Percentiles rank a stretch among this genome's conserved stretches.
These are phyloP conservation scores for Ustilago hordei DNA, from an alignment of 1,284 basidiomycete genomes.

Conservation along the genomic window DNA sequence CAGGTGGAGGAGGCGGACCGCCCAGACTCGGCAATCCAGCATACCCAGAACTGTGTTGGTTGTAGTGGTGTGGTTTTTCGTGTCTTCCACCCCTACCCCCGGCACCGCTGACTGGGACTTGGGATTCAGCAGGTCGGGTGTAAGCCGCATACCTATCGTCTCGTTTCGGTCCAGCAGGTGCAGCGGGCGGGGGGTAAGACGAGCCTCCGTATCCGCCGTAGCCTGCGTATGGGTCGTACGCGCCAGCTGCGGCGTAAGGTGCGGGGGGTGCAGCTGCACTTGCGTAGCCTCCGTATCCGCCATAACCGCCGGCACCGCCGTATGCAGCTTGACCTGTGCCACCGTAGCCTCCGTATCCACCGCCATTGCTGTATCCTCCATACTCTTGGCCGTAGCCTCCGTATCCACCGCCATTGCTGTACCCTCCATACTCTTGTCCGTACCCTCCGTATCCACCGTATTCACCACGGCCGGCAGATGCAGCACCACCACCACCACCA, in stretches of 20 bases:
- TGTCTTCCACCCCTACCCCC: slow-evolving; percentile 25
- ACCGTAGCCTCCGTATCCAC: slow-evolving; percentile 14
- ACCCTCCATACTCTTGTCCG: slow-evolving; percentile 11
- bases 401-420: slow-evolving; percentile 7
- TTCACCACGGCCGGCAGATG: neutral
- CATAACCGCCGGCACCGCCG: slow-evolving; percentile 13
- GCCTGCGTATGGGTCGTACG: too few relatives aligned
- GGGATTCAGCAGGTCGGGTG: slow-evolving; percentile 13
- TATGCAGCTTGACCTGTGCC: neutral
- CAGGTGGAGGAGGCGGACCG: slow-evolving; percentile 16
- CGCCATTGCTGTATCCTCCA: slow-evolving; percentile 42
- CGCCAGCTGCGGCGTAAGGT: slow-evolving; percentile 12
- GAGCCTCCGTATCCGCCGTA: slow-evolving; percentile 4
- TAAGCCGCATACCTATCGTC: slow-evolving; percentile 43
- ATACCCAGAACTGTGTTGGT: slow-evolving; percentile 13
- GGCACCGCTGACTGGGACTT: slow-evolving; percentile 12
- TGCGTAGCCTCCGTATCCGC: slow-evolving; percentile 15
- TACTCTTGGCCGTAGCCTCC: slow-evolving; percentile 4
- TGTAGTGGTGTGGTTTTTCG: slow-evolving; percentile 6
- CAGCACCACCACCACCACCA: slow-evolving; percentile 6
- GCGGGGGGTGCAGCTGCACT: slow-evolving; percentile 9
- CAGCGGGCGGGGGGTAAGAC: slow-evolving; percentile 3
- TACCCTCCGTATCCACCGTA: slow-evolving; percentile 13
- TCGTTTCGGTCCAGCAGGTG: slow-evolving; percentile 16
- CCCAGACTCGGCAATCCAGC: slow-evolving; percentile 37